These are phyloP conservation scores for Saccharomycopsis oosterbeekiorum DNA, from an alignment of 805 yeast genomes.

Conservation along the genomic window DNA sequence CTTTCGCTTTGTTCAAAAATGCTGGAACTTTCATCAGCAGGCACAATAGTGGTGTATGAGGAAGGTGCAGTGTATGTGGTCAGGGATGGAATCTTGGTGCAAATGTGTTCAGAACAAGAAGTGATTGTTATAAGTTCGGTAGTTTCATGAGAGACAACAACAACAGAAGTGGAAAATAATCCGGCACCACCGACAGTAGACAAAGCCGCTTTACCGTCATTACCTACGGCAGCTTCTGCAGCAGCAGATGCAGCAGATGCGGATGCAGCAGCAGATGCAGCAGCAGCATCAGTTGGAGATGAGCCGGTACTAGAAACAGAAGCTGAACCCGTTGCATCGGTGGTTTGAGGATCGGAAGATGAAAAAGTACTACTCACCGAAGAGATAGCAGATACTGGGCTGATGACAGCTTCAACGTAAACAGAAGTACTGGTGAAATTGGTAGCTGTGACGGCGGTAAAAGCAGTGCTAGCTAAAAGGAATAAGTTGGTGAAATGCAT, in stretches of 20 bases:
- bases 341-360: not conserved
- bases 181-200: not conserved
- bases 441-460: not conserved
- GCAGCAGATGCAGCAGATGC: not conserved
- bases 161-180: not conserved
- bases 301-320: not conserved
- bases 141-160: not conserved
- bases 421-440: conserved; percentile 1
- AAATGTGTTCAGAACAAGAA: not conserved
- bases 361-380: not conserved
- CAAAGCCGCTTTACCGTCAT: not conserved
- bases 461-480: not conserved
- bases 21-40: not conserved
- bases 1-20: not conserved
- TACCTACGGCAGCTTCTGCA: not conserved
- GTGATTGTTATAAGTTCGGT: not conserved
- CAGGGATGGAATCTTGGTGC: not conserved
- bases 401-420: not conserved
- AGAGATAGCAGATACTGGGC: not conserved
- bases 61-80: not conserved
- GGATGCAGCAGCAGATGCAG: not conserved
- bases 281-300: not conserved
- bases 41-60: not conserved
- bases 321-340: not conserved
- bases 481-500: not conserved